Percentiles rank a stretch among this genome's conserved stretches.
Evolutionary conservation across 768 basidiomycete species (phyloP).

Genomic region (Kondoa subrosea): DNA sequence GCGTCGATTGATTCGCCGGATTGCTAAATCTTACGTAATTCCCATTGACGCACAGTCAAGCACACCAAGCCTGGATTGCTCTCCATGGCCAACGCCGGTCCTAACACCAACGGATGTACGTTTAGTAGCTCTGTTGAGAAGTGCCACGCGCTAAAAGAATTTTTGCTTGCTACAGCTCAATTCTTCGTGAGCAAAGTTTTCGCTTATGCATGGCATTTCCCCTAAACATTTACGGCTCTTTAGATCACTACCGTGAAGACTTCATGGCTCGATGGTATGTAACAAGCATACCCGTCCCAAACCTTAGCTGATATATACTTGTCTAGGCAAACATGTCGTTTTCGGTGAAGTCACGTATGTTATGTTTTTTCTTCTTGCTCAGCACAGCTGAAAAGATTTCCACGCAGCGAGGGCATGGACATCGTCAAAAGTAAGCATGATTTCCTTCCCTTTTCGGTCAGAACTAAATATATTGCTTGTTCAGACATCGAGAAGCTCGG

Average conservation of each 20-base stretch:
- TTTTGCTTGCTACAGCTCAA: no score
- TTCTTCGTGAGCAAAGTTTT: conserved; percentile 56
- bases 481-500: conserved; percentile 24
- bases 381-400: not conserved
- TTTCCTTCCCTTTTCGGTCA: not conserved
- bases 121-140: no score
- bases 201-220: conserved; percentile 14
- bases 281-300: no score
- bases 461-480: no score
- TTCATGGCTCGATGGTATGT: conserved; percentile 36
- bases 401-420: conserved; percentile 23
- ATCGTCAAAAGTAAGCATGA: conserved; percentile 23
- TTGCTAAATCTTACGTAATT: not conserved
- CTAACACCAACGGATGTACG: conserved; percentile 34
- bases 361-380: not conserved
- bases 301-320: no score
- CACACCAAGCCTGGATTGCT: conserved; percentile 83
- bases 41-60: conserved; percentile 41
- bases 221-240: not conserved
- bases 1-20: not conserved
- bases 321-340: conserved; percentile 41
- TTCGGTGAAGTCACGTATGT: conserved; percentile 26
- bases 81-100: conserved; percentile 67
- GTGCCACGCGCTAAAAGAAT: no score
- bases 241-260: conserved; percentile 19